phyloP scores from a whole-genome alignment of 2,329 filamentous ascomycete species.

The Aureobasidium zeae region DNA sequence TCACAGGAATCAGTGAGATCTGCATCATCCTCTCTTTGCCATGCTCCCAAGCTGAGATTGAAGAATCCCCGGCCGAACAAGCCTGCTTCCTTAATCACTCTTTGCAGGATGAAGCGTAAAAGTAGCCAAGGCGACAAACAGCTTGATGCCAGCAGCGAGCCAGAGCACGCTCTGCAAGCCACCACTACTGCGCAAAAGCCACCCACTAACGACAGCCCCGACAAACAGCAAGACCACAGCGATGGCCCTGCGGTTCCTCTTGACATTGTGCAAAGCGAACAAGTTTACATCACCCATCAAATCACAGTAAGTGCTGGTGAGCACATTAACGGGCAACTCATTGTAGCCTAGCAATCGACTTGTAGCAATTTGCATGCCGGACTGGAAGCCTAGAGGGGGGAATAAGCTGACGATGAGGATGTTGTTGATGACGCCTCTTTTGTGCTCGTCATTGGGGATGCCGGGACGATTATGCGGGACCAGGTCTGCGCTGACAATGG shows the following conservation, averaged over 20 bases:
- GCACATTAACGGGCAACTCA: constrained; percentile 46
- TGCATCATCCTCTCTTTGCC: too few species aligned
- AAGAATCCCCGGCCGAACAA: too few species aligned
- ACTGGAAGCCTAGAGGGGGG: constrained; percentile 43
- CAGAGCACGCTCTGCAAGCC: constrained; percentile 38
- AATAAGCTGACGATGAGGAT: constrained; percentile 39
- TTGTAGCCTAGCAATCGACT: constrained; percentile 43
- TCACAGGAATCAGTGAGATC: too few species aligned
- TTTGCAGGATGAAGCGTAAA: constrained; percentile 17
- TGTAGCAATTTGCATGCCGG: constrained; percentile 45
- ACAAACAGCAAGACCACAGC: constrained; percentile 39
- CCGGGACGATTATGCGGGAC: constrained; percentile 38
- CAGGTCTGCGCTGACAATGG: constrained; percentile 40
- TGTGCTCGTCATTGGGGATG: constrained; percentile 19
- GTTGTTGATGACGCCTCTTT: constrained; percentile 28
- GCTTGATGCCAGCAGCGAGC: constrained; percentile 39
- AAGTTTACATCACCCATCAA: constrained; percentile 43
- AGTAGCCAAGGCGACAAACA: constrained; percentile 29
- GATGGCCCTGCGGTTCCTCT: constrained; percentile 41
- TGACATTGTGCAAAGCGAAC: constrained; percentile 40
- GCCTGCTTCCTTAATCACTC: not conserved
- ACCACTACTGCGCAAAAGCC: constrained; percentile 37
- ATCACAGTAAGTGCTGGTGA: constrained; percentile 48
- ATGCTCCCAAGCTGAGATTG: too few species aligned
- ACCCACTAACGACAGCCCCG: constrained; percentile 42